Evolutionary conservation across 352 stramenopile genomes (phyloP), one percentile per base, ranked within the genome.

Genomic region (Pythium oligandrum): DNA sequence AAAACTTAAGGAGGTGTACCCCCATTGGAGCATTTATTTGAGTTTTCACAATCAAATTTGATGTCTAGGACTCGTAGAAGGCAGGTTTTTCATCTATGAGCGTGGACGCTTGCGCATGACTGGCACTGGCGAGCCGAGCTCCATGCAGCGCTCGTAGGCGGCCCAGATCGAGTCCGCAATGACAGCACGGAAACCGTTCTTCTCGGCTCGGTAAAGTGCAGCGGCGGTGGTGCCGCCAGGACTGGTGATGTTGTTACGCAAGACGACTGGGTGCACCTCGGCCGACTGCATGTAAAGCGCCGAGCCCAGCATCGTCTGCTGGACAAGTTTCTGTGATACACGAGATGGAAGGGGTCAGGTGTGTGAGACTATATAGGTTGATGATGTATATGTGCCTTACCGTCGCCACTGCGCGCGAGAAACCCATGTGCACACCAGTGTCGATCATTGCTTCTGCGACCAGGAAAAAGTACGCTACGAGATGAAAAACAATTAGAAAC

Each of bases 401-500:
- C 49, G 78, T 89, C 6, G 95, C 91, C n/a, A 97, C 89, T 30
- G 93, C 78, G 43, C 95, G 75, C 37, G 83, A 88, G 69, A 98
- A 98, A 17, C 95, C 95, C 88, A 98, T 97, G 73, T 98, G 95
- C 4, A 97, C 92, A 40, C 85, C 92, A 39, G 88, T 86, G 62
- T 96, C 95, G 66, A 98, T 96, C 93, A 98, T 98, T 6, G 90
- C 87, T 64, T 98, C 95, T 10, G 96, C 94, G 4, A 98, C 79
- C 31, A 98, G 78, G 64, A 98, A 97, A 53, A 98, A 97, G 59
- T 98, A 98, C 31, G 92, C 95, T 85, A 53, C 32, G 43, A 7
- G 45, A 37, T 45, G 30, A 36, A 4, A 33, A 33, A 10, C 34
- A 26, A 37, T 31, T 11, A 55, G 33, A 55, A 17, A 55, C 46